These are phyloP conservation scores for Scheffersomyces insectosa DNA, from an alignment of 1,139 yeast species.

Conservation along the genomic window DNA sequence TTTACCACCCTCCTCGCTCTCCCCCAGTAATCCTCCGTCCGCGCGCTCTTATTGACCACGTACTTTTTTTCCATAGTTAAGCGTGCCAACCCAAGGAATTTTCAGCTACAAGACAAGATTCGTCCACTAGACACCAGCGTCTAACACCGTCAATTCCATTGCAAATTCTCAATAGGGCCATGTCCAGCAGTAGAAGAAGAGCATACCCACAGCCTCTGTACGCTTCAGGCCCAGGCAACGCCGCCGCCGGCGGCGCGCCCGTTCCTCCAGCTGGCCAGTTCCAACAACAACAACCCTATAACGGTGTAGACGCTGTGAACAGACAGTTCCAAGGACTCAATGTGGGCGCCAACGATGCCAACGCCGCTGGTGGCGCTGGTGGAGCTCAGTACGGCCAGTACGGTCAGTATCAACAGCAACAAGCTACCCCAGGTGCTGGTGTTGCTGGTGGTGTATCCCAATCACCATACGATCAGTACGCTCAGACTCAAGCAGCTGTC, in stretches of 20 bases:
- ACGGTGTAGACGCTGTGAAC: slow-evolving; percentile 36
- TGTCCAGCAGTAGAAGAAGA: slow-evolving; percentile 49
- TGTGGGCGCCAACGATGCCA: slow-evolving; percentile 22
- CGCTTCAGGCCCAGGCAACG: slow-evolving; percentile 36
- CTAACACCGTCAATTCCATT: too few relatives aligned
- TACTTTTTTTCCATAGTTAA: slow-evolving; percentile 5
- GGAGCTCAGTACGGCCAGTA: slow-evolving; percentile 4
- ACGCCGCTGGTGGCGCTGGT: slow-evolving; percentile 3
- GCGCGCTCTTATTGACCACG: slow-evolving; percentile 8
- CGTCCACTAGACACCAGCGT: too few relatives aligned
- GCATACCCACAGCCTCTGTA: slow-evolving; percentile 70
- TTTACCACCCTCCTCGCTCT: not conserved
- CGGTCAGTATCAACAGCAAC: slow-evolving; percentile 4
- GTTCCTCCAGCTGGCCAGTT: slow-evolving; percentile 13
- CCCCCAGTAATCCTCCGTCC: not conserved
- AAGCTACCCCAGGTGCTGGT: not conserved
- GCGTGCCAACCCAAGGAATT: not conserved
- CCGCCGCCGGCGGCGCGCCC: slow-evolving; percentile 16
- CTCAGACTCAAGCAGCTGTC: not conserved
- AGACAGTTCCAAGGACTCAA: slow-evolving; percentile 43
- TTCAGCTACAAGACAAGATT: too few relatives aligned
- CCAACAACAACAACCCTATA: slow-evolving; percentile 11
- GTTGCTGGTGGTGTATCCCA: not conserved
- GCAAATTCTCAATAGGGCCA: slow-evolving; percentile 5
- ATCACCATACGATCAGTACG: slow-evolving; percentile 2